Base-by-base conservation (phyloP, 148 eudicot genomes). In the Selenicereus undatus region DNA sequence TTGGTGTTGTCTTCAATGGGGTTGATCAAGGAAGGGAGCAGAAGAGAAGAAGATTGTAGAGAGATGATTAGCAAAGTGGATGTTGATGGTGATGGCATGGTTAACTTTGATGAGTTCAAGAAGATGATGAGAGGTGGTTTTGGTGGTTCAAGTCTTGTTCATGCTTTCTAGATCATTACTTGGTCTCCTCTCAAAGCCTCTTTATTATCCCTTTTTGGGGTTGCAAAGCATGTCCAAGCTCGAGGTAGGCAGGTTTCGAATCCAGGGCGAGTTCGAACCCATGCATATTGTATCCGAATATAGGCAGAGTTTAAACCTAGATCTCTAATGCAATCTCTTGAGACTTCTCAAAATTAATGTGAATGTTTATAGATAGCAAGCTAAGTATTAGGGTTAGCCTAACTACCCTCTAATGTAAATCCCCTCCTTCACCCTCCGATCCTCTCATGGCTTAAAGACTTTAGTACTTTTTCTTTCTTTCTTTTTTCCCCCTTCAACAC, bases 51-150 rank as follows among this genome's bases (percentile, higher is more conserved):
- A 58, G 84, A 71, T 75, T 91, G 93, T 69, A 84, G 73, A 76
- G 91, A 91, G 85, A 93, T 93, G 97, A 93, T 93, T 66, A 85
- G 81, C 75, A 91, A 88, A 56, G 93, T 91, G 50, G 97, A 93
- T 81, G 71, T 83, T 52, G 97, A 93, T 89, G 97, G 97, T 26
- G 97, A 93, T 93, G 97, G 97, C 21, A 91, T 85, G 94, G 89
- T 93, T 42, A 89, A 86, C 52, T 93, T 88, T 82, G 81, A 85
- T 73, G 97, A 93, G 86, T 93, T 93, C n/a, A 93, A 93, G 89
- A 83, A 35, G 77, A 94, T 91, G 97, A 83, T 78, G 82, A 76
- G 54, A 74, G 65, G 66, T 71, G 42, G 60, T 18, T 54, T n/a
- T 78, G 52, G 68, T 64, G 29, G 68, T 66, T 66, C 71, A 66